phyloP scores from a whole-genome alignment of 495 filamentous ascomycete genomes.

The Penicillium ochrochloron region DNA sequence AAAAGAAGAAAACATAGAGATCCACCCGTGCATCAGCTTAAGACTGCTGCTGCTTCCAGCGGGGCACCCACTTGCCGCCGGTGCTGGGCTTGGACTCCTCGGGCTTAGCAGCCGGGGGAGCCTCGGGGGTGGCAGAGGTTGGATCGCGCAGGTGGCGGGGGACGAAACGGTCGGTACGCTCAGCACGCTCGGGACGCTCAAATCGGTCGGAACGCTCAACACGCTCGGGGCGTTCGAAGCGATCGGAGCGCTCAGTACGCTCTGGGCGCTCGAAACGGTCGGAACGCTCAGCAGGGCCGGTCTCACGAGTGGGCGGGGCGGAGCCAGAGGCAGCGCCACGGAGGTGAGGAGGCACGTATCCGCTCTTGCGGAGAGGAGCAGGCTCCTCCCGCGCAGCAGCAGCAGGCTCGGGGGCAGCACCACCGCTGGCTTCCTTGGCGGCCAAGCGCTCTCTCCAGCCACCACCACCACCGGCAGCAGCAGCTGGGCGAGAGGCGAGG shows the following conservation, averaged over 20 bases:
- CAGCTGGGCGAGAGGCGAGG: conserved; percentile 59
- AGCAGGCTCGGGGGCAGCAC: conserved; percentile 33
- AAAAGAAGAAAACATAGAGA: conserved; percentile 27
- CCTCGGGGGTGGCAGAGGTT: conserved; percentile 32
- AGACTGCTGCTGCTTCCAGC: conserved; percentile 49
- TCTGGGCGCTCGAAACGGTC: conserved; percentile 6
- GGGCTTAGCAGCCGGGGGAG: conserved; percentile 32
- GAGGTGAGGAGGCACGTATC: conserved; percentile 57
- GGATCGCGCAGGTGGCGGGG: conserved; percentile 46
- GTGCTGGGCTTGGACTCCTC: conserved; percentile 39
- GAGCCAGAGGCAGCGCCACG: conserved; percentile 45
- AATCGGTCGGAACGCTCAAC: conserved; percentile 28
- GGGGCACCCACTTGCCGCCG: conserved; percentile 48
- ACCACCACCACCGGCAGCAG: conserved; percentile 56
- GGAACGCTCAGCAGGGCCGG: conserved; percentile 42
- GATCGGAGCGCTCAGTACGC: not conserved
- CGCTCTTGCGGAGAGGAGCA: conserved; percentile 42
- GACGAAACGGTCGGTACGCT: conserved; percentile 39
- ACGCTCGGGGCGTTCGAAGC: conserved; percentile 4
- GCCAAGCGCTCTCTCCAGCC: conserved; percentile 88
- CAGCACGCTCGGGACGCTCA: conserved; percentile 2
- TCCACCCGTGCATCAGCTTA: conserved; percentile 32
- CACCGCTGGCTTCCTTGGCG: conserved; percentile 56
- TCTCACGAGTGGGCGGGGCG: conserved; percentile 35
- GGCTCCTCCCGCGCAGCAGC: conserved; percentile 33